phyloP scores from a whole-genome alignment of 2,329 filamentous ascomycete species.

The Xylariaceae sp. region DNA sequence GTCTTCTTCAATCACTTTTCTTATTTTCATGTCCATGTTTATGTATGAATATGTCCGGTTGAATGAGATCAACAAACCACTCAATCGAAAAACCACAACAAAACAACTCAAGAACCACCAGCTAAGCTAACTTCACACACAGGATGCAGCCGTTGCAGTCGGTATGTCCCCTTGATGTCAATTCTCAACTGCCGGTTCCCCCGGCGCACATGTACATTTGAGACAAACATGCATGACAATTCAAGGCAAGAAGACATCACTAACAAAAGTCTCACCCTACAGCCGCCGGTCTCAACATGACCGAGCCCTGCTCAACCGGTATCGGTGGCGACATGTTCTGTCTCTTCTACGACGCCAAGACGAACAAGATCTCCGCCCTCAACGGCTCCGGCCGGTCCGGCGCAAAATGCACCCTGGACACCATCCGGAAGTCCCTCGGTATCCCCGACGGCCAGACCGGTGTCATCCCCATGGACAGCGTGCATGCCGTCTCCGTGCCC shows the following conservation, averaged over 20 bases:
- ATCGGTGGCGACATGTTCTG: constrained; percentile 98
- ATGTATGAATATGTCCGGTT: no score
- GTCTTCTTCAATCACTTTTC: not conserved
- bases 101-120: not conserved
- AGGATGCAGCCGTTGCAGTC: constrained; percentile 96
- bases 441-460: constrained; percentile 50
- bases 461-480: constrained; percentile 67
- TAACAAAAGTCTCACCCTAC: no score
- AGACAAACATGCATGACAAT: no score
- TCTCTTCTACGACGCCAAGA: constrained; percentile 81
- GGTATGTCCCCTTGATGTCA: constrained; percentile 44
- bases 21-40: not conserved
- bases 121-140: not conserved
- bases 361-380: constrained; percentile 74
- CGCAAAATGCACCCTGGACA: constrained; percentile 61
- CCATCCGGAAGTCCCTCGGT: constrained; percentile 63
- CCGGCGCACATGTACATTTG: not conserved
- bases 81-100: no score
- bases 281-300: constrained; percentile 90
- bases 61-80: no score
- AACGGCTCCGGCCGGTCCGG: constrained; percentile 91
- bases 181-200: no score
- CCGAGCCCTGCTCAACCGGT: constrained; percentile 86
- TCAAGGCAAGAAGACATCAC: no score
- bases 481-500: constrained; percentile 79